These are phyloP conservation scores for Tilletia walkeri DNA, from an alignment of 1,284 basidiomycete genomes.

Conservation along the genomic window DNA sequence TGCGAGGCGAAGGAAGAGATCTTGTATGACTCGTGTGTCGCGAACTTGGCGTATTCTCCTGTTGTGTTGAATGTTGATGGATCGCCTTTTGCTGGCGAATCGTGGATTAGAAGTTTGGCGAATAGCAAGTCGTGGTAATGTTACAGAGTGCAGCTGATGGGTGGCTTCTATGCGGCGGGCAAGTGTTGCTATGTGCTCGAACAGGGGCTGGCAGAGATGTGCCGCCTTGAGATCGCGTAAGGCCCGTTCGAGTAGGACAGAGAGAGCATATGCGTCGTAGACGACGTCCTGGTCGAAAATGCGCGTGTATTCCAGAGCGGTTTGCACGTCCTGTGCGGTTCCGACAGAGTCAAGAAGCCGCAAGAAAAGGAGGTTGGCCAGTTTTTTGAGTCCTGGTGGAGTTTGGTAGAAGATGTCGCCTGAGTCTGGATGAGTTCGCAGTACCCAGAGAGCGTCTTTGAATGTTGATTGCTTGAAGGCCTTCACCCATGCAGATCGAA, in stretches of 20 bases:
- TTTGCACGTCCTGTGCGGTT: not conserved
- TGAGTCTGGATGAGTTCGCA: not conserved
- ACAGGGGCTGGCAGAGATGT: not conserved
- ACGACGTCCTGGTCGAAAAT: not conserved
- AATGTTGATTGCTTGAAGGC: not conserved
- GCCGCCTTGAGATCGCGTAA: not conserved
- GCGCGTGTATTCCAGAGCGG: not conserved
- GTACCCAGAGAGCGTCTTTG: not conserved
- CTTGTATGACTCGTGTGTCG: not conserved
- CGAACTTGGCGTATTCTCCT: too few species aligned
- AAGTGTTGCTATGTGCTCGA: not conserved
- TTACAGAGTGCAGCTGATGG: too few species aligned
- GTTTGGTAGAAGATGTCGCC: not conserved
- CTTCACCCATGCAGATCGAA: not conserved
- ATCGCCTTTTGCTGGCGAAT: too few species aligned
- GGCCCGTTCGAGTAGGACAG: not conserved
- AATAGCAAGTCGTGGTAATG: too few species aligned
- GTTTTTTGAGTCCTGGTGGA: not conserved
- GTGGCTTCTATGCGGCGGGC: too few species aligned
- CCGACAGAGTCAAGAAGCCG: not conserved
- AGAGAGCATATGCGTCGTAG: not conserved
- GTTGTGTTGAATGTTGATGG: too few species aligned
- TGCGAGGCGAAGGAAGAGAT: not conserved
- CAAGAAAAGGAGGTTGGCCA: not conserved
- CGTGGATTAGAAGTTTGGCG: too few species aligned